phyloP scores from a whole-genome alignment of 1,139 yeast species.

The Blastobotrys niveus region DNA sequence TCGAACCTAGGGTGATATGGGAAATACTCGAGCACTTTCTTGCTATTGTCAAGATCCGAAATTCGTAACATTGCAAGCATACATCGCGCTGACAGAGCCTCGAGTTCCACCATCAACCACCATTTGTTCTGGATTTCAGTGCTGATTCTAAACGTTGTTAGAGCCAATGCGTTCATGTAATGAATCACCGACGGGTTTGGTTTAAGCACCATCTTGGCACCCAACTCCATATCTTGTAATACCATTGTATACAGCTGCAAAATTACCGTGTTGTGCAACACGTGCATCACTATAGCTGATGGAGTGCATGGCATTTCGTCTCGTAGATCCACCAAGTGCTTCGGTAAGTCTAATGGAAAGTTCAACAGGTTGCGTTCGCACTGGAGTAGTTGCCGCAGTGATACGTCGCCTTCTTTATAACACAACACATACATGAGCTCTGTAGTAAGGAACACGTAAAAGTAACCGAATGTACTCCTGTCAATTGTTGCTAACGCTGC shows the following conservation, averaged over 20 bases:
- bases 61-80: background rate
- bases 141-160: slow-evolving; percentile 4
- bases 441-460: background rate
- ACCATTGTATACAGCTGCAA: background rate
- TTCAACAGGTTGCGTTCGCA: background rate
- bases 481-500: background rate
- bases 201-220: background rate
- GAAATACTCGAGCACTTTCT: slow-evolving; percentile 5
- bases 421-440: background rate
- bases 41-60: background rate
- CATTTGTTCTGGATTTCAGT: slow-evolving; percentile 1
- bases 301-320: slow-evolving; percentile 11
- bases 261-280: slow-evolving; percentile 9
- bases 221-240: background rate
- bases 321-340: slow-evolving; percentile 6
- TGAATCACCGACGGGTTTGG: slow-evolving; percentile 4
- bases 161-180: slow-evolving; percentile 8
- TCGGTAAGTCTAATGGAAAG: slow-evolving; percentile 1
- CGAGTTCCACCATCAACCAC: slow-evolving; percentile 11
- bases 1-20: background rate
- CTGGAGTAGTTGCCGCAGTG: too few species aligned
- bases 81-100: slow-evolving; percentile 4
- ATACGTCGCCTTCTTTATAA: background rate
- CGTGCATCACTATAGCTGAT: slow-evolving; percentile 2
- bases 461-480: background rate